Evolutionary conservation across 768 basidiomycete genomes (phyloP).

Genomic region (Collybia mongolica): DNA sequence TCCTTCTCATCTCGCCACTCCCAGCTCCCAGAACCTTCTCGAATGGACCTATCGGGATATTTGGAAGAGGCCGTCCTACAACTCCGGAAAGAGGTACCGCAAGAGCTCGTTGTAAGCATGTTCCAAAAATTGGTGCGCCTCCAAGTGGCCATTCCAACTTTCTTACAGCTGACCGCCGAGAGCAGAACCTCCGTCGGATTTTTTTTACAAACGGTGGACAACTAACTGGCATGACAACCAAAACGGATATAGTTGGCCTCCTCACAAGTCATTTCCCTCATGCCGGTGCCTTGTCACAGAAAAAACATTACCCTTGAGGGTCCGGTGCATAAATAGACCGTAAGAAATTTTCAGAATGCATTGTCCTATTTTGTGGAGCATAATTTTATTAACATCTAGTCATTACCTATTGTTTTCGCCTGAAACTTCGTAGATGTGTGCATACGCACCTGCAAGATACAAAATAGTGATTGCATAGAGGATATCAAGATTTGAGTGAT

Average conservation of each 20-base stretch:
- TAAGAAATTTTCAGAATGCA: too few species aligned
- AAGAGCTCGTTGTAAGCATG: slow-evolving; percentile 70
- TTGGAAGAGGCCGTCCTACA: slow-evolving; percentile 56
- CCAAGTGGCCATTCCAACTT: background rate
- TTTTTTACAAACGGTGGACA: slow-evolving; percentile 61
- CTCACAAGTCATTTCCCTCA: slow-evolving; percentile 59
- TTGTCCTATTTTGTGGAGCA: too few species aligned
- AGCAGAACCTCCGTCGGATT: slow-evolving; percentile 66
- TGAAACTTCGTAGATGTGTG: too few species aligned
- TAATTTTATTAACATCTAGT: too few species aligned
- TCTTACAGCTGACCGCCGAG: background rate
- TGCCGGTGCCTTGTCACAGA: slow-evolving; percentile 36
- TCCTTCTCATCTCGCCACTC: slow-evolving; percentile 35
- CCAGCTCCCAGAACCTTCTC: slow-evolving; percentile 22
- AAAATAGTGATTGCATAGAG: background rate
- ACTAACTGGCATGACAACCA: slow-evolving; percentile 66
- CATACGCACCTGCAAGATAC: too few species aligned
- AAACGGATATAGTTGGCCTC: slow-evolving; percentile 61
- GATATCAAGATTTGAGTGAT: background rate
- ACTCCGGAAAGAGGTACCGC: slow-evolving; percentile 65
- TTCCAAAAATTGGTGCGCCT: slow-evolving; percentile 66
- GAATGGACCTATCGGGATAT: slow-evolving; percentile 36
- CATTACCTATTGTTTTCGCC: too few species aligned
- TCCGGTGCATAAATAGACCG: background rate
- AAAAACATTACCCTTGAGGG: background rate